phyloP scores from a whole-genome alignment of 2,329 filamentous ascomycete genomes.

The Lachnellula willkommii region DNA sequence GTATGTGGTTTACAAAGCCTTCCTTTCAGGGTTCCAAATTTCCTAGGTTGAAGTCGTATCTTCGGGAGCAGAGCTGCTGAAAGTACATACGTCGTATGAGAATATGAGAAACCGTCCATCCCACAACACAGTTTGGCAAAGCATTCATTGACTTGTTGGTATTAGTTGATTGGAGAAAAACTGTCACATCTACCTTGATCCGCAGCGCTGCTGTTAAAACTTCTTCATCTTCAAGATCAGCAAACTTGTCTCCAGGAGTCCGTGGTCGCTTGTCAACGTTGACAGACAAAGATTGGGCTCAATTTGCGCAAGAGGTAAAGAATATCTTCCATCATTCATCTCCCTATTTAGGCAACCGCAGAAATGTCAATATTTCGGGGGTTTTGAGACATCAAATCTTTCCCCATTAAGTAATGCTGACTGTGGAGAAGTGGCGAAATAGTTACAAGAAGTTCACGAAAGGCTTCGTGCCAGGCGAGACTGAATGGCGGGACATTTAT shows the following conservation, averaged over 20 bases:
- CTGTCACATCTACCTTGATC: constrained; percentile 56
- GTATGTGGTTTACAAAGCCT: constrained; percentile 29
- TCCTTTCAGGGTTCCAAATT: neutral
- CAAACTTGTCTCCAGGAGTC: constrained; percentile 41
- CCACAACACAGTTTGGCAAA: neutral
- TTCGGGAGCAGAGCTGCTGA: no score
- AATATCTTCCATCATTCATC: no score
- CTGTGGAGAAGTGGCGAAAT: constrained; percentile 52
- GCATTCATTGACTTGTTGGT: neutral
- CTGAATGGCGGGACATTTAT: constrained; percentile 63
- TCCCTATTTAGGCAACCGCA: no score
- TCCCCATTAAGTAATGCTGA: no score
- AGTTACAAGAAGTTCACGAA: constrained; percentile 58
- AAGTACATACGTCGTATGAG: no score
- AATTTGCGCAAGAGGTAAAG: constrained; percentile 50
- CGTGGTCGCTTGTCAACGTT: constrained; percentile 46
- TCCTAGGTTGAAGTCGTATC: no score
- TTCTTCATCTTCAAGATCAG: constrained; percentile 42
- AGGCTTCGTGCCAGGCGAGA: constrained; percentile 43
- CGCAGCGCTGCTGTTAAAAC: constrained; percentile 44
- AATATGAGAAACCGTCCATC: no score
- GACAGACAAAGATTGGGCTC: constrained; percentile 53
- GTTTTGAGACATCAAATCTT: no score
- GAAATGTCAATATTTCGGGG: no score
- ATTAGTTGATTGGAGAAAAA: constrained; percentile 63